These are phyloP conservation scores for Penicillium concentricum DNA, from an alignment of 2,329 filamentous ascomycete species.

Conservation along the genomic window DNA sequence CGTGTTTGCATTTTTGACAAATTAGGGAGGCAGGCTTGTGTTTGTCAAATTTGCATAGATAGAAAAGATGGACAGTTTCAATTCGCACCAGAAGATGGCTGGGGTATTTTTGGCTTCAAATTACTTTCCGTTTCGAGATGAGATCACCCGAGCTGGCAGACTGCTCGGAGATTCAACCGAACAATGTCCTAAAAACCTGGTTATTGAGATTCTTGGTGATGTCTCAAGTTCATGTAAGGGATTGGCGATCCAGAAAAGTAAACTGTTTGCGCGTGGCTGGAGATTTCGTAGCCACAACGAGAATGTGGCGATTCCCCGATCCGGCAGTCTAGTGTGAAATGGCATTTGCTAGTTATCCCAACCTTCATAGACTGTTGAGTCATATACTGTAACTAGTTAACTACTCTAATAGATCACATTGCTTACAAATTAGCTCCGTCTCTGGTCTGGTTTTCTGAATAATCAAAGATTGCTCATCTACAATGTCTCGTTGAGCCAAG, in stretches of 20 bases:
- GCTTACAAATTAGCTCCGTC: not conserved
- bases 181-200: not conserved
- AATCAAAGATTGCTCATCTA: not conserved
- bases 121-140: conserved; percentile 1
- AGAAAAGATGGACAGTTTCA: not conserved
- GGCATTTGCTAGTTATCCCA: not conserved
- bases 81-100: not conserved
- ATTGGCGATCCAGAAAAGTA: not conserved
- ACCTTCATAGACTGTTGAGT: not conserved
- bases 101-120: not conserved
- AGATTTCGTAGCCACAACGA: conserved; percentile 6
- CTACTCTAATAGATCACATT: not conserved
- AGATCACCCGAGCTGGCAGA: not conserved
- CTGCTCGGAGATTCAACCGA: not conserved
- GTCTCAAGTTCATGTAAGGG: not conserved
- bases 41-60: conserved; percentile 1
- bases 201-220: too few species aligned
- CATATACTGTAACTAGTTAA: not conserved
- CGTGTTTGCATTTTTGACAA: conserved; percentile 14
- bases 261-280: conserved; percentile 8
- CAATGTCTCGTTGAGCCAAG: not conserved
- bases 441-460: not conserved
- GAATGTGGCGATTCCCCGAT: conserved; percentile 13
- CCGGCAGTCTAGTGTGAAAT: not conserved
- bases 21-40: not conserved